Evolutionary conservation across 768 basidiomycete species (phyloP), one percentile per base, ranked within the genome.

Genomic region (Serendipita indica): DNA sequence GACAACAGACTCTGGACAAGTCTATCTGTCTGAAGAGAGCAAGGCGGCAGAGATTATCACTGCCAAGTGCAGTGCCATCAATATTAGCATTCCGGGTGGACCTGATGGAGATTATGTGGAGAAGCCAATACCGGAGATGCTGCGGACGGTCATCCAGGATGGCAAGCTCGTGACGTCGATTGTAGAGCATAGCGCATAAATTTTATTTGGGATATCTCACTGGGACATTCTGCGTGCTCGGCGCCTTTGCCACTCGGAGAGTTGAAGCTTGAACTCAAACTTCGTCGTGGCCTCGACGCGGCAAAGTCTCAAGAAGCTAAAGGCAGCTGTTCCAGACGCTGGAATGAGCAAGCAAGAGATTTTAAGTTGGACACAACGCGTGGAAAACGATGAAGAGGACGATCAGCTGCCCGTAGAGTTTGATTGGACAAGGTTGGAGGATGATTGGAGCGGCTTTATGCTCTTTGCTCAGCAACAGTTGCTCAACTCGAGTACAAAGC

Each of bases 91-190:
- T 20, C 92, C 91, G 0, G 81, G 85, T 1, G 90, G 91, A 63
- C 91, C 96, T 68, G 90, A 94, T 7, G 94, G 92, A 3, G 75
- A 93, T 43, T 97, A 92, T 65, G 79, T 79, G 62, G 96, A 99
- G 70, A 82, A 83, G 62, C 77, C 94, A 0, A 74, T 99, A 18
- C 94, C 96, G 0, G 96, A 99, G 72, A 98, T 96, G 89, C 75
- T 99, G 70, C 89, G 81, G 76, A 89, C 88, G 18, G 77, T 81
- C 33, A 74, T 99, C 27, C 73, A 80, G 67, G 73, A 78, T 62
- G 93, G 94, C 10, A 94, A 86, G 70, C 72, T 98, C 60, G 79
- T 91, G 34, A 97, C 94, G 16, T 82, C 74, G 12, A 80, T 96
- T 27, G 86, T 98, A 6, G 92, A 98, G 69, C 94, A 98, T 54